phyloP scores from a whole-genome alignment of 1,284 basidiomycete genomes.

The Ustanciosporium gigantosporum region DNA sequence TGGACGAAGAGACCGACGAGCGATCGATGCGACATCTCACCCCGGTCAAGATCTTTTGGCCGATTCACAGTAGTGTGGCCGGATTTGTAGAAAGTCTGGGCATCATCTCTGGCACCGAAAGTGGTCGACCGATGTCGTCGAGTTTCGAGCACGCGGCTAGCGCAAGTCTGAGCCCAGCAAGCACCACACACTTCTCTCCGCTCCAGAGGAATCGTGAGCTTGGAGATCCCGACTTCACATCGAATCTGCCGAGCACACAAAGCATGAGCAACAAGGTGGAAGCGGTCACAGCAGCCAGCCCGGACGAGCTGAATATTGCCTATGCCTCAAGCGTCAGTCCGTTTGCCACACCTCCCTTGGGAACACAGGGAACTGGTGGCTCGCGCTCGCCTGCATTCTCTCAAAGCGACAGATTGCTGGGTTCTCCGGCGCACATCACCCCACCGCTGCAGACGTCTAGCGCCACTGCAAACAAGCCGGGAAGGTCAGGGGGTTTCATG shows the following conservation, averaged over 20 bases:
- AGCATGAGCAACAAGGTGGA: conserved; percentile 27
- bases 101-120: conserved; percentile 12
- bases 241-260: conserved; percentile 10
- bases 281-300: conserved; percentile 11
- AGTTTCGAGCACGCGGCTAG: conserved; percentile 18
- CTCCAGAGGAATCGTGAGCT: conserved; percentile 12
- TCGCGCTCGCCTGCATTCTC: conserved; percentile 16
- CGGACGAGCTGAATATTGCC: conserved; percentile 17
- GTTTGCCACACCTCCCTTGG: conserved; percentile 21
- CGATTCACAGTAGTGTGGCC: conserved; percentile 24
- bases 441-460: conserved; percentile 1
- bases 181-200: conserved; percentile 27
- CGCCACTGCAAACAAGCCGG: conserved; percentile 2
- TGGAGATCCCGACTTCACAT: conserved; percentile 18
- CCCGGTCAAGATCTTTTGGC: conserved; percentile 46
- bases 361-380: conserved; percentile 6
- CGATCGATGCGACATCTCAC: conserved; percentile 32
- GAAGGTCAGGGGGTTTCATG: conserved; percentile 20
- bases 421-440: conserved; percentile 30
- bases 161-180: conserved; percentile 9
- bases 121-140: conserved; percentile 9
- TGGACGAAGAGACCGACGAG: conserved; percentile 29
- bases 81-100: conserved; percentile 28
- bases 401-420: conserved; percentile 11
- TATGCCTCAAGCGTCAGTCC: conserved; percentile 7